A percentile compares a stretch with the other conserved stretches of the same genome.
Evolutionary conservation across 257 asterid species (phyloP).

Genomic region (Petrea volubilis): DNA sequence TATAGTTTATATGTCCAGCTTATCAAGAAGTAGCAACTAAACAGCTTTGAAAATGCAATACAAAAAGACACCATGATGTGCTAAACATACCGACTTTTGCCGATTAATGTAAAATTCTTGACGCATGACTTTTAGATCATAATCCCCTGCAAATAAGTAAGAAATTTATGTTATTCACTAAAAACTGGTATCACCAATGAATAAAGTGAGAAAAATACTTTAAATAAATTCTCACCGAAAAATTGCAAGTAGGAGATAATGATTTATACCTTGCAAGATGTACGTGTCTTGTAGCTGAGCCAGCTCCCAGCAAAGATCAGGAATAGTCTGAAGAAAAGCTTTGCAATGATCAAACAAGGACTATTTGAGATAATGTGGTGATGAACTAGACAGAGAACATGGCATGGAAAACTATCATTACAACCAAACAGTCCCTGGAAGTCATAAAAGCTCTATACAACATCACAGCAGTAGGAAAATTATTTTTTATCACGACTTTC

Average conservation of each 20-base stretch:
- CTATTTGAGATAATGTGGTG: conserved; percentile 10
- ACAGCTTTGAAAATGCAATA: not conserved
- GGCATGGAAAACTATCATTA: not conserved
- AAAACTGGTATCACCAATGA: conserved; percentile 15
- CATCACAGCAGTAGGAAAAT: not conserved
- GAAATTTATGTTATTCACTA: conserved; percentile 8
- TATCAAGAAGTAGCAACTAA: conserved; percentile 12
- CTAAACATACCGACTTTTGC: conserved; percentile 77
- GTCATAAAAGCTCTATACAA: not conserved
- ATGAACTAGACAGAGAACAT: conserved; percentile 6
- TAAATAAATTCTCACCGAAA: conserved; percentile 8
- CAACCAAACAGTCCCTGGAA: not conserved
- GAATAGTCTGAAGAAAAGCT: conserved; percentile 66
- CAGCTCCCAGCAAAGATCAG: conserved; percentile 96
- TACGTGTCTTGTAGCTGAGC: conserved; percentile 98
- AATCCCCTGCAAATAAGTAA: conserved; percentile 64
- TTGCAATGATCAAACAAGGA: conserved; percentile 29
- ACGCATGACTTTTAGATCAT: conserved; percentile 98
- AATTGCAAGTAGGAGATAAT: conserved; percentile 20
- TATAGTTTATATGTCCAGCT: conserved; percentile 6
- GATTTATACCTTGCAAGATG: conserved; percentile 80
- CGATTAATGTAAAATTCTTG: conserved; percentile 91
- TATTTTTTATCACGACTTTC: not conserved
- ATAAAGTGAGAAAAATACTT: conserved; percentile 7
- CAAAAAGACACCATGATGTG: conserved; percentile 17